These are phyloP conservation scores for Pseudevernia furfuracea DNA, from an alignment of 495 filamentous ascomycete species.

Conservation along the genomic window DNA sequence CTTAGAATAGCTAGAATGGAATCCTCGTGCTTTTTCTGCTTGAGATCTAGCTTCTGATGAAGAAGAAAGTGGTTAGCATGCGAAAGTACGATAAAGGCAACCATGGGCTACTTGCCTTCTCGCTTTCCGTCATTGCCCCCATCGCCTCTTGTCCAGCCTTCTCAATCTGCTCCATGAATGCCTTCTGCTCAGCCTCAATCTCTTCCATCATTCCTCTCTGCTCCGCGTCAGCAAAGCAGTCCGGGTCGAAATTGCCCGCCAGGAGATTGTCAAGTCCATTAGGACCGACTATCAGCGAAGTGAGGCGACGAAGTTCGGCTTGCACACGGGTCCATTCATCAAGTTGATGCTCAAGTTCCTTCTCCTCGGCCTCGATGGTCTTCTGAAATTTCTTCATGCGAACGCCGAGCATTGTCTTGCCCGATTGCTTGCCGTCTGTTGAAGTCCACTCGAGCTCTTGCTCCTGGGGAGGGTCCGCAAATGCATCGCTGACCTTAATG, in stretches of 20 bases:
- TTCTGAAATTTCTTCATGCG: conserved; percentile 25
- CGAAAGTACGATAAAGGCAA: neutral
- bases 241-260: neutral
- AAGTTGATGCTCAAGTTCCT: conserved; percentile 18
- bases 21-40: conserved; percentile 16
- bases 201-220: conserved; percentile 11
- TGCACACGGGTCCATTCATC: conserved; percentile 23
- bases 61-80: conserved; percentile 1
- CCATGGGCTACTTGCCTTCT: conserved; percentile 18
- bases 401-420: conserved; percentile 17
- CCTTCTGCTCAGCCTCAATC: conserved; percentile 17
- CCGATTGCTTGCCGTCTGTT: conserved; percentile 17
- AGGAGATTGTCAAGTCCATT: conserved; percentile 10
- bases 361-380: conserved; percentile 17
- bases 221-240: conserved; percentile 10
- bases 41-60: conserved; percentile 13
- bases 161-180: conserved; percentile 12
- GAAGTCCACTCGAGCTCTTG: conserved; percentile 18
- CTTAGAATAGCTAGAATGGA: conserved; percentile 15
- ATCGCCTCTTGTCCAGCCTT: conserved; percentile 8
- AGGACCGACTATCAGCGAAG: conserved; percentile 17
- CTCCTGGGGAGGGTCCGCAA: conserved; percentile 13
- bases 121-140: conserved; percentile 19
- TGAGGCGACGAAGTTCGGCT: conserved; percentile 12
- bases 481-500: neutral